A percentile compares a stretch with the other conserved stretches of the same genome.
Conservation (phyloP, 2,329 filamentous ascomycete species). For the Phyllosticta citrichinensis region DNA sequence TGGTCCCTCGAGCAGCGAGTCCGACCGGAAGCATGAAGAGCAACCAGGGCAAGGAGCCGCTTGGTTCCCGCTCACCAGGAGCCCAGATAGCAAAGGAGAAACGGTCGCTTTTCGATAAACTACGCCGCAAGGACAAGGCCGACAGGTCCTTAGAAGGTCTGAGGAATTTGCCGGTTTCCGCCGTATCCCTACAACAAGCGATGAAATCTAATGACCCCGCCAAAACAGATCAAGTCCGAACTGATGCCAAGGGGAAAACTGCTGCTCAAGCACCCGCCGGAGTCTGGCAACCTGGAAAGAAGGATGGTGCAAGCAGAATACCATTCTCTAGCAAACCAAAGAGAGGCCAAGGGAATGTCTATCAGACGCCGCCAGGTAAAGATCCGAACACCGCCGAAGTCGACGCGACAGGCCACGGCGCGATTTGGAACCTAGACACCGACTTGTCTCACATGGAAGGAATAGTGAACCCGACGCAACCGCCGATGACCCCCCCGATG, state of each 20-base stretch:
- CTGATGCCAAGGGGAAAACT: constrained; percentile 19
- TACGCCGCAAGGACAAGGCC: constrained; percentile 41
- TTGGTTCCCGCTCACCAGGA: constrained; percentile 46
- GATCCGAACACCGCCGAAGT: constrained; percentile 33
- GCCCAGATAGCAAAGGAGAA: constrained; percentile 33
- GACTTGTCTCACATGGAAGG: constrained; percentile 87
- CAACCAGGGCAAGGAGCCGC: constrained; percentile 29
- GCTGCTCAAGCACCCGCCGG: constrained; percentile 7
- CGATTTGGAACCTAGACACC: constrained; percentile 71
- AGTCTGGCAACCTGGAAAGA: constrained; percentile 15
- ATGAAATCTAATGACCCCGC: constrained; percentile 19
- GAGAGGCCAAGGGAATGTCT: constrained; percentile 17
- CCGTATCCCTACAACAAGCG: constrained; percentile 29
- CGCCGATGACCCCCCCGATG: constrained; percentile 58
- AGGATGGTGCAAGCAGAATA: constrained; percentile 9
- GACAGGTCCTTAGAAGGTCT: constrained; percentile 30
- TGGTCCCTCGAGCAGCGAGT: constrained; percentile 60
- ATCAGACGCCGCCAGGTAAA: constrained; percentile 25
- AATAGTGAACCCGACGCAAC: constrained; percentile 58
- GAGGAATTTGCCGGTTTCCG: constrained; percentile 31
- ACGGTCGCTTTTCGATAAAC: constrained; percentile 43
- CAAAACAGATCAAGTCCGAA: constrained; percentile 22
- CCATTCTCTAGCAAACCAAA: constrained; percentile 15
- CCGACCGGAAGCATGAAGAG: constrained; percentile 70
- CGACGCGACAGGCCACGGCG: constrained; percentile 41